Evolutionary conservation across 2,329 filamentous ascomycete species (phyloP).

Genomic region (Fusarium coffeatum): DNA sequence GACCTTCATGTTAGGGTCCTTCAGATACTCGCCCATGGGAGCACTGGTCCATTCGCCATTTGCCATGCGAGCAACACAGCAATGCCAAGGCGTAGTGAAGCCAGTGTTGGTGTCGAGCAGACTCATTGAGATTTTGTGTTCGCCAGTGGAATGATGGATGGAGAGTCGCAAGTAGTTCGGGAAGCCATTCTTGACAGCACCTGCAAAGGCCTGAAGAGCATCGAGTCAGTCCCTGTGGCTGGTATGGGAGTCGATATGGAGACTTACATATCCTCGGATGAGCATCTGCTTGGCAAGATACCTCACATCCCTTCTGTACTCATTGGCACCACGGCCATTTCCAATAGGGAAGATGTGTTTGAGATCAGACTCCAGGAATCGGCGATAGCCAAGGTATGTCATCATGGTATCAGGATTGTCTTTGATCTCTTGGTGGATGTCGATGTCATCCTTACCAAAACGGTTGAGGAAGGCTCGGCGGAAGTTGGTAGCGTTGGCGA

Average conservation of each 20-base stretch:
- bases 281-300: constrained; percentile 50
- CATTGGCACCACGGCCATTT: constrained; percentile 30
- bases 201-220: constrained; percentile 43
- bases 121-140: constrained; percentile 47
- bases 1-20: constrained; percentile 4
- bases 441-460: constrained; percentile 40
- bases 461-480: constrained; percentile 46
- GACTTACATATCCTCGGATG: constrained; percentile 46
- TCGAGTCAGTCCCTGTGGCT: neutral
- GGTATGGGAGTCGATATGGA: accelerated
- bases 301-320: constrained; percentile 44
- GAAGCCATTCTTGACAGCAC: constrained; percentile 44
- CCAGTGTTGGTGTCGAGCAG: constrained; percentile 47
- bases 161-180: constrained; percentile 47
- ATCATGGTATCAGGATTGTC: constrained; percentile 45
- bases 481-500: constrained; percentile 49
- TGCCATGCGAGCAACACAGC: constrained; percentile 17
- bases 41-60: constrained; percentile 9
- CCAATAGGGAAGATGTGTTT: constrained; percentile 46
- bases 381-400: constrained; percentile 48
- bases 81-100: constrained; percentile 51
- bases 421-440: constrained; percentile 48
- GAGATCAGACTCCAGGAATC: constrained; percentile 48
- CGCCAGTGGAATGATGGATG: constrained; percentile 47
- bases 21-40: constrained; percentile 16